A percentile compares a stretch with the other conserved stretches of the same genome.
These are phyloP conservation scores for Lactarius evosmus DNA, from an alignment of 768 basidiomycete species.

Conservation along the genomic window DNA sequence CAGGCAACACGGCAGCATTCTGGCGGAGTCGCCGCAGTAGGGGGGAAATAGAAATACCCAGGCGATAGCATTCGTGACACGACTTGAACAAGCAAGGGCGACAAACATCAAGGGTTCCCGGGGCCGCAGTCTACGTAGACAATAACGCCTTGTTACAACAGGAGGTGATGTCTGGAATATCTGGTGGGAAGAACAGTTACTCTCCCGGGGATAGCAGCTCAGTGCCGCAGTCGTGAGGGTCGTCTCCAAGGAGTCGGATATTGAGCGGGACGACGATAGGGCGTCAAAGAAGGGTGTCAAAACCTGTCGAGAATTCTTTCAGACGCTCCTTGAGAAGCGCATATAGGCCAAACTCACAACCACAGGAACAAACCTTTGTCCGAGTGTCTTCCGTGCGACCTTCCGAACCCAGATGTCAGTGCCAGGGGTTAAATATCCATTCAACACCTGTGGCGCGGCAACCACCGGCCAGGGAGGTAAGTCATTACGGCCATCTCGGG, in stretches of 20 bases:
- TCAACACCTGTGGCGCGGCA: conserved; percentile 64
- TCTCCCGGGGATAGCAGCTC: conserved; percentile 73
- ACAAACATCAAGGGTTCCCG: conserved; percentile 52
- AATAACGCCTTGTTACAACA: background rate
- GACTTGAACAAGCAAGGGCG: conserved; percentile 71
- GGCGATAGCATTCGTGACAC: conserved; percentile 86
- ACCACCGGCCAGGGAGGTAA: conserved; percentile 45
- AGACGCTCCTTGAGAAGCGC: background rate
- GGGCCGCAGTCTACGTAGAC: conserved; percentile 35
- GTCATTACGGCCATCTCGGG: too few species aligned
- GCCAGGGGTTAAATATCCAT: conserved; percentile 70
- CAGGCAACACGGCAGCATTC: conserved; percentile 34
- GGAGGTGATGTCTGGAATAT: conserved; percentile 20
- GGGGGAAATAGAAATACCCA: conserved; percentile 71
- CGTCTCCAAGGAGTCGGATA: conserved; percentile 93
- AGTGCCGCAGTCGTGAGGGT: conserved; percentile 79
- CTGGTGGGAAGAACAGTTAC: conserved; percentile 14
- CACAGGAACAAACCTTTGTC: conserved; percentile 52
- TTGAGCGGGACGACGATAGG: conserved; percentile 76
- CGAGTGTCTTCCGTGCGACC: conserved; percentile 56
- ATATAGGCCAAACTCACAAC: conserved; percentile 50
- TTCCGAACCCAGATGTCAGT: conserved; percentile 75
- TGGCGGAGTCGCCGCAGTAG: conserved; percentile 53
- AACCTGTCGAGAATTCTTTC: conserved; percentile 44
- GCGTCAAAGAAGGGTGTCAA: conserved; percentile 85